Base-by-base conservation (phyloP, 805 yeast species). In the Candida golubevii region DNA sequence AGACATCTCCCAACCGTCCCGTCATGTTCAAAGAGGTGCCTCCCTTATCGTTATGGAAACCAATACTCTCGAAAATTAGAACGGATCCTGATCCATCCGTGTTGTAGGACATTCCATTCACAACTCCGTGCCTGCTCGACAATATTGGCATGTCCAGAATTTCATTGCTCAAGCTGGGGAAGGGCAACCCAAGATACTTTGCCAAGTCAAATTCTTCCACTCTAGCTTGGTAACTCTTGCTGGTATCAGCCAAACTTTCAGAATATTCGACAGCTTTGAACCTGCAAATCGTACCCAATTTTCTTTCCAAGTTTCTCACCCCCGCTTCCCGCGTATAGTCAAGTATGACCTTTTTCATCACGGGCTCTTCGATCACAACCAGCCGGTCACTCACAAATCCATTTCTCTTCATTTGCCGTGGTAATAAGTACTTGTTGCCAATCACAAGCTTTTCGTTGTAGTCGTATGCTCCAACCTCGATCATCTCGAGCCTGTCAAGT, bases 271-370 rank as follows among this genome's bases (percentile, higher is more conserved):
- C 88, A 0, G 96, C 95, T 57, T 85, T 85, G 48, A 79, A 82
- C 41, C 97, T 75, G 56, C 95, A 88, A 27, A 89, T 72, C 0
- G 87, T 73, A 0, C 89, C 89, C 42, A 89, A 69, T 45, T 75
- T 73, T 36, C 96, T 72, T 56, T 88, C 96, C 48, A 89, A 70
- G 47, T 78, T 80, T 54, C 97, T 75, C 14, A 88, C 95, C 3
- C 97, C 97, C 0, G 95, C 79, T 61, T 88, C 97, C 42, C 90
- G 71, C 0, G 95, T 85, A 59, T 88, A 88, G 49, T 75, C 77
- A 3, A 79, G 68, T 26, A 88, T 83, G 38, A 88, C 67, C 39
- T 75, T 74, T 54, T 76, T 65, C 71, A 88, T 71, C 1, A 84
- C 82, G 0, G 72, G 72, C 18, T 77, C 75, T 13, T 67, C 67